These are phyloP conservation scores for Sphaerulina vaccinii DNA, from an alignment of 2,329 filamentous ascomycete species.

Conservation along the genomic window DNA sequence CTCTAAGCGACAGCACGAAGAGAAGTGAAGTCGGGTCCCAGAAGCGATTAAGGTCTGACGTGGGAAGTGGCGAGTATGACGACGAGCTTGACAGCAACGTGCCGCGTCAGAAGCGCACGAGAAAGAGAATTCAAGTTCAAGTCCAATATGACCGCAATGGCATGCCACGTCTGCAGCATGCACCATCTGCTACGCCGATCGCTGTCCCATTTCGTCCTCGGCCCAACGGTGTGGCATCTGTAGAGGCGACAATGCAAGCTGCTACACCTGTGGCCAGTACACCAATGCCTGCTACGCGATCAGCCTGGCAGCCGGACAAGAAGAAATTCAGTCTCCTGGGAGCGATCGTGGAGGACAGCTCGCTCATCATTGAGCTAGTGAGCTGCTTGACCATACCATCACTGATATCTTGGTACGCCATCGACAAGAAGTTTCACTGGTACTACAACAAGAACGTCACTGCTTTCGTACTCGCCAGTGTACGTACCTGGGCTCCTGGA, in stretches of 20 bases:
- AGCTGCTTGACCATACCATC: slow-evolving; percentile 55
- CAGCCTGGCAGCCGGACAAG: neutral
- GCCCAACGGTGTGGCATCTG: neutral
- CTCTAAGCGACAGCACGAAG: neutral
- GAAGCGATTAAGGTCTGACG: slow-evolving; percentile 14
- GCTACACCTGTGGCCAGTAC: neutral
- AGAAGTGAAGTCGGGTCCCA: neutral
- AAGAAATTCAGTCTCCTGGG: slow-evolving; percentile 37
- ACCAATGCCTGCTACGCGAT: neutral
- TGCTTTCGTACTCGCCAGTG: slow-evolving; percentile 58
- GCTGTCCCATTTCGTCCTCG: neutral
- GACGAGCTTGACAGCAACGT: neutral
- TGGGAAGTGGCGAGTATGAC: neutral
- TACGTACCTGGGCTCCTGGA: slow-evolving; percentile 54
- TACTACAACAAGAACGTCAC: slow-evolving; percentile 60
- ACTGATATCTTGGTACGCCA: slow-evolving; percentile 63
- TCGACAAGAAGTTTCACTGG: slow-evolving; percentile 62
- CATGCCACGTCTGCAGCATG: slow-evolving; percentile 21
- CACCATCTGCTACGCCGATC: slow-evolving; percentile 1
- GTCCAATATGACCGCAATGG: slow-evolving; percentile 27
- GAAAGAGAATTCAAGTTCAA: slow-evolving; percentile 24
- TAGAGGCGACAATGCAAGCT: neutral
- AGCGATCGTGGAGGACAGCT: slow-evolving; percentile 40
- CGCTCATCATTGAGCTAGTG: slow-evolving; percentile 57
- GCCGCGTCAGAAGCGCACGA: slow-evolving; percentile 3